Conservation (phyloP, 352 stramenopile species). For the Ophiocytium majus region DNA sequence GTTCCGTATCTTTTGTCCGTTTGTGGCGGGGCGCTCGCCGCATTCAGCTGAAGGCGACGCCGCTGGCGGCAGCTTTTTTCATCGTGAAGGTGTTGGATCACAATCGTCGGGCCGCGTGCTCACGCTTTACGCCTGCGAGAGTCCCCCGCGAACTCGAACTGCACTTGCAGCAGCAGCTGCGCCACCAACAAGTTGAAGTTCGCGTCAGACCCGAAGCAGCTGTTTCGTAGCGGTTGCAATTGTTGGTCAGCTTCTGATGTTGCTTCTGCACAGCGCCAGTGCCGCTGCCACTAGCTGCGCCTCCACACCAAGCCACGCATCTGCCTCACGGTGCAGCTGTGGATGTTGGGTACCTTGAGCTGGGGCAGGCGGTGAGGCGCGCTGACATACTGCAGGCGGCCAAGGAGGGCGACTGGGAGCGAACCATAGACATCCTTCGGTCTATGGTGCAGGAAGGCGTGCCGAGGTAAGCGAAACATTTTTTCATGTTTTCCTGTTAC, state of each 20-base stretch:
- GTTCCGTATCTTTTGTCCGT: too few relatives aligned
- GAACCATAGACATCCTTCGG: background rate
- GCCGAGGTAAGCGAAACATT: too few relatives aligned
- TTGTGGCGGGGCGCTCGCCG: background rate
- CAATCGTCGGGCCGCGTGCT: too few relatives aligned
- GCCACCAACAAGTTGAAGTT: background rate
- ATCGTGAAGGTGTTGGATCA: background rate
- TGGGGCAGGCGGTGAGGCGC: background rate
- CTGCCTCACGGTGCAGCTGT: background rate
- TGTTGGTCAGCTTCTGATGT: background rate
- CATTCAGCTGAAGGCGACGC: background rate
- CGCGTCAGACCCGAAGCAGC: background rate
- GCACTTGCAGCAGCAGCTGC: background rate
- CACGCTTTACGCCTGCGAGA: too few relatives aligned
- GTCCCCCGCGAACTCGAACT: too few relatives aligned
- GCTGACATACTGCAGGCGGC: background rate
- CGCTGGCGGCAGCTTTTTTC: background rate
- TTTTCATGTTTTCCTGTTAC: too few relatives aligned
- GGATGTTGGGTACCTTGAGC: background rate
- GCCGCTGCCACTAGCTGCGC: too few relatives aligned
- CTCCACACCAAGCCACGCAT: background rate
- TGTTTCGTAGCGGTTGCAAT: background rate
- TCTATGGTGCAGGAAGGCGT: background rate
- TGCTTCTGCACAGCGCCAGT: too few relatives aligned
- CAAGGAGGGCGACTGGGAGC: background rate